These are phyloP conservation scores for Phtheirospermum japonicum DNA, from an alignment of 257 asterid species.

Conservation along the genomic window DNA sequence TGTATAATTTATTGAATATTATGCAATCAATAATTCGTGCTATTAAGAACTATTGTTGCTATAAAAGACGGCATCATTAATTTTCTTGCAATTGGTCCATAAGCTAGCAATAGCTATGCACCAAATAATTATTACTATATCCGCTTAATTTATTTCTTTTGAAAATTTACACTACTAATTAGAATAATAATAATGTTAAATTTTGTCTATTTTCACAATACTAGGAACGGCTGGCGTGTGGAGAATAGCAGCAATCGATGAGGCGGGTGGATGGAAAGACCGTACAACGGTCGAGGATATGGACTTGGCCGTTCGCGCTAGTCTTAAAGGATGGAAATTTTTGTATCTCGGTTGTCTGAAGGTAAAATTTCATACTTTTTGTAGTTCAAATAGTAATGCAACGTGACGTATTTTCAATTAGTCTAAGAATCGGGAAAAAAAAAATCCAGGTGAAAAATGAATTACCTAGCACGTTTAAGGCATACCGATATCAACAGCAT, in stretches of 20 bases:
- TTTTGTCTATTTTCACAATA: not conserved
- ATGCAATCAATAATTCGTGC: not conserved
- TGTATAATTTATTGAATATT: too few relatives aligned
- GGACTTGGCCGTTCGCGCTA: constrained; percentile 98
- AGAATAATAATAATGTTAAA: too few relatives aligned
- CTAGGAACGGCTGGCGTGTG: constrained; percentile 97
- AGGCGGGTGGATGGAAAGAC: constrained; percentile 99
- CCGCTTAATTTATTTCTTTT: not conserved
- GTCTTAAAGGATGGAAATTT: constrained; percentile 93
- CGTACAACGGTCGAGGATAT: constrained; percentile 95
- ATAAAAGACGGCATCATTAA: constrained; percentile 8
- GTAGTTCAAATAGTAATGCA: not conserved
- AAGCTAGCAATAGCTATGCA: not conserved
- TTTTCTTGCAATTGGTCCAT: not conserved
- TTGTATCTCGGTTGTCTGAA: constrained; percentile 63
- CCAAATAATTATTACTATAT: not conserved
- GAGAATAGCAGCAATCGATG: constrained; percentile 87
- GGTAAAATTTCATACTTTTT: constrained; percentile 32
- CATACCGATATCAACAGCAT: constrained; percentile 88
- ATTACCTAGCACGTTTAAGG: constrained; percentile 93
- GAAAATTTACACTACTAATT: not conserved
- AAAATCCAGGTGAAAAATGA: constrained; percentile 76
- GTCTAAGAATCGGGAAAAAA: not conserved
- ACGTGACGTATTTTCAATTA: not conserved
- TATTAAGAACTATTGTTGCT: not conserved